Evolutionary conservation across 2,329 filamentous ascomycete genomes (phyloP).

Genomic region (Penicillium sumatraense): DNA sequence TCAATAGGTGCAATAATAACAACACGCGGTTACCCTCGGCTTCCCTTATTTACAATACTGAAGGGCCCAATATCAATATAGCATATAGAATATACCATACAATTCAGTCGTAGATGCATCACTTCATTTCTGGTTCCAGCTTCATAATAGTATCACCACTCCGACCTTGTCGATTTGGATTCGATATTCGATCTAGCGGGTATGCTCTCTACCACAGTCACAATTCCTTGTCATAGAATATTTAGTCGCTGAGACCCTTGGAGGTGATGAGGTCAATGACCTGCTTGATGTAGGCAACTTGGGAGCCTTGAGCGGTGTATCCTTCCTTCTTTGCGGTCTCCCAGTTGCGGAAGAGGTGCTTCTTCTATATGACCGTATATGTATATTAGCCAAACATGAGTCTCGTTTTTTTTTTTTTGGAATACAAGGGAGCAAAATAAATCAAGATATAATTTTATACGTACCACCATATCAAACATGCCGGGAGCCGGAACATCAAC

Average conservation of each 20-base stretch:
- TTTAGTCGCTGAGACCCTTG: constrained; percentile 55
- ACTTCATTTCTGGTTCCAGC: constrained; percentile 14
- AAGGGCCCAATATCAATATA: background rate
- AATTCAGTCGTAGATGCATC: constrained; percentile 17
- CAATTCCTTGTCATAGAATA: background rate
- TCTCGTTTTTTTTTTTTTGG: no score
- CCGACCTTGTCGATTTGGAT: background rate
- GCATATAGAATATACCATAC: background rate
- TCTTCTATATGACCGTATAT: constrained; percentile 58
- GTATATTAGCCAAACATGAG: constrained; percentile 21
- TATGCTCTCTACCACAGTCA: background rate
- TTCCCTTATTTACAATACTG: constrained; percentile 14
- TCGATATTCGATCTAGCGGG: background rate
- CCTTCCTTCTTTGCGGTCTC: constrained; percentile 64
- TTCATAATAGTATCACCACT: background rate
- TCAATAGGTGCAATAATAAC: background rate
- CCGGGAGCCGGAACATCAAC: constrained; percentile 38
- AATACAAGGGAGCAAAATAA: background rate
- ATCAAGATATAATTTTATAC: constrained; percentile 13
- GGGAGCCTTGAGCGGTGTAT: constrained; percentile 67
- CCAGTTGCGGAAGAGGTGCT: constrained; percentile 82
- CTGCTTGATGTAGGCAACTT: constrained; percentile 74
- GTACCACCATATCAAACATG: constrained; percentile 48
- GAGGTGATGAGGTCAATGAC: constrained; percentile 73
- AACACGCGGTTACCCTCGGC: background rate